Conservation (phyloP, 1,139 yeast genomes). For the Nakaseomyces delphensis region DNA sequence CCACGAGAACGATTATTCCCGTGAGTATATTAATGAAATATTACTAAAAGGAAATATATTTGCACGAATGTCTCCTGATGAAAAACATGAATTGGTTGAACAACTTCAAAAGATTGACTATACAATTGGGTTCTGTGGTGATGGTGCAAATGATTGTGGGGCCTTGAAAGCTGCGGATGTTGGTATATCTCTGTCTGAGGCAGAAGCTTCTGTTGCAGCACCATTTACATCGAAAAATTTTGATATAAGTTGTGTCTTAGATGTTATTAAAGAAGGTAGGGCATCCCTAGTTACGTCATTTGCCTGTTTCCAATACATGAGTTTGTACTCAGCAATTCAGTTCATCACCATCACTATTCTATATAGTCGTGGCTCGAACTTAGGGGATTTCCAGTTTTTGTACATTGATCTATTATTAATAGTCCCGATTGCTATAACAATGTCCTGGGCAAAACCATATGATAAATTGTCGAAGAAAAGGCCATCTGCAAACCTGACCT, state of each 20-base stretch:
- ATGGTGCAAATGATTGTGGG: slow-evolving; percentile 96
- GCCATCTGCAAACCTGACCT: slow-evolving; percentile 89
- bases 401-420: slow-evolving; percentile 87
- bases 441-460: slow-evolving; percentile 94
- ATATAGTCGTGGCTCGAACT: slow-evolving; percentile 80
- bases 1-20: slow-evolving; percentile 34
- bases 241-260: slow-evolving; percentile 86
- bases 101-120: slow-evolving; percentile 77
- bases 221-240: slow-evolving; percentile 88
- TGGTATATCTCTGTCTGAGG: slow-evolving; percentile 90
- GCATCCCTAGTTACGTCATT: slow-evolving; percentile 91
- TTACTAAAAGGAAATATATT: slow-evolving; percentile 68
- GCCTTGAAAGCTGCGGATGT: slow-evolving; percentile 97
- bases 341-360: slow-evolving; percentile 77
- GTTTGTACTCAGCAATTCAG: slow-evolving; percentile 92
- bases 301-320: slow-evolving; percentile 96
- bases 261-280: slow-evolving; percentile 88
- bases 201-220: slow-evolving; percentile 98
- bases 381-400: slow-evolving; percentile 95
- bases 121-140: slow-evolving; percentile 96
- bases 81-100: slow-evolving; percentile 89
- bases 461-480: slow-evolving; percentile 54
- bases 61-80: slow-evolving; percentile 99
- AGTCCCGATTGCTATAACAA: slow-evolving; percentile 86
- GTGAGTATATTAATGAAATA: slow-evolving; percentile 44